These are phyloP conservation scores for Phytopythium helicoides DNA, from an alignment of 352 stramenopile species.

Conservation along the genomic window DNA sequence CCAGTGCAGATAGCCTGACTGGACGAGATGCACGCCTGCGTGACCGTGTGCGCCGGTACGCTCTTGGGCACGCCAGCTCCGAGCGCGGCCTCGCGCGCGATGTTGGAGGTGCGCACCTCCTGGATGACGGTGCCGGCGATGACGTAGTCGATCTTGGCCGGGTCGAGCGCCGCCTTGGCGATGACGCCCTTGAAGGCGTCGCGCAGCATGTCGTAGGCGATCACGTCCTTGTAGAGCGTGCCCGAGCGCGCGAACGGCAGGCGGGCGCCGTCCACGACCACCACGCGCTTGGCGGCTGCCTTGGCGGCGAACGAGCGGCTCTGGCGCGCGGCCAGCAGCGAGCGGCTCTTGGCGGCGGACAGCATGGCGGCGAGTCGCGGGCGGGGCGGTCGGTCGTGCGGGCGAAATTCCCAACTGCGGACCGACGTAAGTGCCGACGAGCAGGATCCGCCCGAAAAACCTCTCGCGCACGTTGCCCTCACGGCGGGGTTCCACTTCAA, in stretches of 20 bases:
- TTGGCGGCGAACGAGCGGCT: constrained; percentile 39
- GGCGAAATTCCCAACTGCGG: constrained; percentile 5
- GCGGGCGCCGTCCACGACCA: constrained; percentile 93
- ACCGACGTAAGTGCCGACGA: background rate
- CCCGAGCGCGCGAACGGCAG: constrained; percentile 95
- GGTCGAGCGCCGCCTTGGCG: constrained; percentile 94
- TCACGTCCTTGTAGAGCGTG: constrained; percentile 96
- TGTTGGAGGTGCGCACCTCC: constrained; percentile 97
- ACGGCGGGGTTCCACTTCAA: constrained; percentile 8
- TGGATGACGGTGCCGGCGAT: constrained; percentile 96
- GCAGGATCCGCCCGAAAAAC: background rate
- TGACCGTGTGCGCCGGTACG: constrained; percentile 96
- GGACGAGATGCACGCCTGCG: constrained; percentile 96
- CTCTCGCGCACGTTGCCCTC: constrained; percentile 3
- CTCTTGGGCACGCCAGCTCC: constrained; percentile 94
- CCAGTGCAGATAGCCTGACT: constrained; percentile 93
- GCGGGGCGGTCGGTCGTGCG: background rate
- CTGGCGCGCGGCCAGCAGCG: constrained; percentile 28
- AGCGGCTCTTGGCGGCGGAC: constrained; percentile 10
- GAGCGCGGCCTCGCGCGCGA: constrained; percentile 94
- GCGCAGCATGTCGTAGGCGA: constrained; percentile 97
- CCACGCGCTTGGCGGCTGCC: constrained; percentile 61
- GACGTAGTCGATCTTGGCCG: constrained; percentile 96
- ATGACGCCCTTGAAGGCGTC: constrained; percentile 96
- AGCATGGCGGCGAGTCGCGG: constrained; percentile 17